Percentiles rank a stretch among this genome's conserved stretches.
phyloP scores from a whole-genome alignment of 306 rosid species.

The Adenanthera pavonina region DNA sequence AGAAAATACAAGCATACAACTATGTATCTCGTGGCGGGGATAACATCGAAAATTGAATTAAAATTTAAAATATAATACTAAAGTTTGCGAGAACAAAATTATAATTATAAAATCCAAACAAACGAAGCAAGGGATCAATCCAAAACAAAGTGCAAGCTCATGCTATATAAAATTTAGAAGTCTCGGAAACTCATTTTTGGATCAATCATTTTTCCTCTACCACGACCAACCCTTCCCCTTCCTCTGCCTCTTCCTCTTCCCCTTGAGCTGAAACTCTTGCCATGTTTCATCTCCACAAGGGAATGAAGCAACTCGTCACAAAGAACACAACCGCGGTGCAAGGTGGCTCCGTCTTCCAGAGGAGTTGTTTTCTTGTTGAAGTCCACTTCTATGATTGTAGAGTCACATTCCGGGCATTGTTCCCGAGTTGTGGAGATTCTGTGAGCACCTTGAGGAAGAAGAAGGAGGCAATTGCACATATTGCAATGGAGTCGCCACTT shows the following conservation, averaged over 20 bases:
- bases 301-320: conserved; percentile 95
- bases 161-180: conserved; percentile 44
- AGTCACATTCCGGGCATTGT: conserved; percentile 78
- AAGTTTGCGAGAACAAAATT: conserved; percentile 6
- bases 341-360: conserved; percentile 79
- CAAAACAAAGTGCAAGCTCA: background rate
- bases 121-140: conserved; percentile 15
- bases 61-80: background rate
- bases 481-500: conserved; percentile 91
- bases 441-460: conserved; percentile 94
- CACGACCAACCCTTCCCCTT: conserved; percentile 70
- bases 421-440: conserved; percentile 80
- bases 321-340: conserved; percentile 84
- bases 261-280: conserved; percentile 58
- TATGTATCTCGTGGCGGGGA: background rate
- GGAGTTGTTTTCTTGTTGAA: conserved; percentile 96
- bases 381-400: conserved; percentile 84
- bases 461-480: conserved; percentile 84
- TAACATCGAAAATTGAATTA: background rate
- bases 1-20: background rate
- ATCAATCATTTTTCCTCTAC: conserved; percentile 59
- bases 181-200: conserved; percentile 98
- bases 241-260: conserved; percentile 86
- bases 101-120: background rate
- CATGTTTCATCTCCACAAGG: conserved; percentile 87